Percentiles rank a stretch among this genome's conserved stretches.
phyloP scores from a whole-genome alignment of 768 basidiomycete species.

The Boletus pseudopeckii region DNA sequence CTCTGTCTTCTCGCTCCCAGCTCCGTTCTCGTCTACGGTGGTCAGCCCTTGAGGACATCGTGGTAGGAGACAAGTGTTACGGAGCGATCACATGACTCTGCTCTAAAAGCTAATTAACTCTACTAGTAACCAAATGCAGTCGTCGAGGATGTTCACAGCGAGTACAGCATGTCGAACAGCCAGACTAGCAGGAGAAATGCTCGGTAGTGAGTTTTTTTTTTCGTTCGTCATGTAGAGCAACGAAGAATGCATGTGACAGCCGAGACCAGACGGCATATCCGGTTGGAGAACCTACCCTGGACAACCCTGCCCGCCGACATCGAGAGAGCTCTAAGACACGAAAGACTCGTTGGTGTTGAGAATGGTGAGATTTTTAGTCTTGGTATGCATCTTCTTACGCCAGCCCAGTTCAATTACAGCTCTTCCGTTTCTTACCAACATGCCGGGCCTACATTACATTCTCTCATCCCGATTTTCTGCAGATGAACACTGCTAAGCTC shows the following conservation, averaged over 20 bases:
- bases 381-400: conserved; percentile 7
- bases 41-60: conserved; percentile 58
- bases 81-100: conserved; percentile 8
- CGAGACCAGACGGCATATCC: conserved; percentile 39
- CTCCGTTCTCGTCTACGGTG: conserved; percentile 59
- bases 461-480: conserved; percentile 42
- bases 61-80: conserved; percentile 32
- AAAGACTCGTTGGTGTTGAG: conserved; percentile 43
- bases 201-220: conserved; percentile 15
- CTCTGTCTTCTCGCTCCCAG: conserved; percentile 49
- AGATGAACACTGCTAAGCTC: conserved; percentile 41
- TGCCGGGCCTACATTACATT: conserved; percentile 59
- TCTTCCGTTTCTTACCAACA: conserved; percentile 57
- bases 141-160: conserved; percentile 15
- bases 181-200: conserved; percentile 3
- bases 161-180: conserved; percentile 22
- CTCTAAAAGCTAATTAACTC: neutral
- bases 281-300: conserved; percentile 47
- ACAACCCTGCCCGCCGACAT: conserved; percentile 57
- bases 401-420: conserved; percentile 52
- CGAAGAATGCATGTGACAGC: conserved; percentile 9
- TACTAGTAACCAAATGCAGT: neutral
- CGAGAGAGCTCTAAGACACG: conserved; percentile 39
- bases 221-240: neutral
- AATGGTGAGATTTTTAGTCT: conserved; percentile 27